phyloP scores from a whole-genome alignment of 83 land plant species.

The Picea abies region DNA sequence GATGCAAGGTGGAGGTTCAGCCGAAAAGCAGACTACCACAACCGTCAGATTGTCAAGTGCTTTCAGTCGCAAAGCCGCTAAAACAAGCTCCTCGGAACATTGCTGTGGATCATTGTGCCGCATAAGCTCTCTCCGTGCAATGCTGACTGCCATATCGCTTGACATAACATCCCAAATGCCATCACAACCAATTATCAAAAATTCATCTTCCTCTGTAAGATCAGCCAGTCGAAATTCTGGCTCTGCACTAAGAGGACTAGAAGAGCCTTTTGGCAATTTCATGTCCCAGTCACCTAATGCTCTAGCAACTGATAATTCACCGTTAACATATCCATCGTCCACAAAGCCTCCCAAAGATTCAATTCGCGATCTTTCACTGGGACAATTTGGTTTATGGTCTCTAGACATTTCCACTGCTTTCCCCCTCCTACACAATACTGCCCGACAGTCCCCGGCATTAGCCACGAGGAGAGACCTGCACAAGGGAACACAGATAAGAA shows the following conservation, averaged over 20 bases:
- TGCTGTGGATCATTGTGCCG: conserved; percentile 84
- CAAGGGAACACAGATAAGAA: not conserved
- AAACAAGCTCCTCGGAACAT: conserved; percentile 83
- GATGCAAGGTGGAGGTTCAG: conserved; percentile 30
- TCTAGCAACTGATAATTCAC: conserved; percentile 83
- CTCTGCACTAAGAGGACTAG: conserved; percentile 80
- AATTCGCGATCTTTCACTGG: conserved; percentile 57
- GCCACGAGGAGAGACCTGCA: conserved; percentile 82
- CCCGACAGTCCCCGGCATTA: conserved; percentile 96
- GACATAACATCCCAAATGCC: conserved; percentile 98
- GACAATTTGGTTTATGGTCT: conserved; percentile 70
- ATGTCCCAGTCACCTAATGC: conserved; percentile 96
- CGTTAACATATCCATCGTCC: conserved; percentile 88
- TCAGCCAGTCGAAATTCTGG: conserved; percentile 70
- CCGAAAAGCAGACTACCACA: conserved; percentile 67
- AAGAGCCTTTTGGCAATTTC: conserved; percentile 57
- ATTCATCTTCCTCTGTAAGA: conserved; percentile 92
- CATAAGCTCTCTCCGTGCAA: conserved; percentile 69
- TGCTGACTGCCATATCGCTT: conserved; percentile 77
- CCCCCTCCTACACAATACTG: conserved; percentile 87
- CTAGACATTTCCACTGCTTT: conserved; percentile 85
- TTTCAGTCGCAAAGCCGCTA: conserved; percentile 69
- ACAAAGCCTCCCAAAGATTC: conserved; percentile 78
- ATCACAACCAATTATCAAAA: conserved; percentile 91
- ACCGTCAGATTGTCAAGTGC: conserved; percentile 88